Evolutionary conservation across 1,284 basidiomycete genomes (phyloP).

Genomic region (Taiwanofungus camphoratus): DNA sequence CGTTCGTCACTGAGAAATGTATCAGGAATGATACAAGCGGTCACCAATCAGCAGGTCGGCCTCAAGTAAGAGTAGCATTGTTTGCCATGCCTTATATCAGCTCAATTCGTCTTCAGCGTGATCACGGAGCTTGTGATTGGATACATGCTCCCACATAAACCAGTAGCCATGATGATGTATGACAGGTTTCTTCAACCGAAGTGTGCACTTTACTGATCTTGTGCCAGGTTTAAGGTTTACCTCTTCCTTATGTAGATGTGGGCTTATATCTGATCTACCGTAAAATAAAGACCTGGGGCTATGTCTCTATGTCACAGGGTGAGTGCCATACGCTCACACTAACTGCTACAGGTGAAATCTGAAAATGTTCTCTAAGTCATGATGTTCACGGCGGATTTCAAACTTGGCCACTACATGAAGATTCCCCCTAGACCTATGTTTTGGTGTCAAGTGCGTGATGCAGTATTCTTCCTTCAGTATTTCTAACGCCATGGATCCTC

Average conservation of each 20-base stretch:
- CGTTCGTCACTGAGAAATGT: slow-evolving; percentile 14
- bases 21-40: slow-evolving; percentile 46
- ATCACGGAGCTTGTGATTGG: slow-evolving; percentile 45
- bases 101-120: slow-evolving; percentile 24
- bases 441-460: slow-evolving; percentile 30
- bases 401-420: slow-evolving; percentile 73
- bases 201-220: slow-evolving; percentile 1
- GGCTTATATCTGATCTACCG: not conserved
- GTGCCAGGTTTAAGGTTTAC: slow-evolving; percentile 26
- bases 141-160: slow-evolving; percentile 41
- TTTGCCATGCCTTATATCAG: not conserved
- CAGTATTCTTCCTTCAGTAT: slow-evolving; percentile 22
- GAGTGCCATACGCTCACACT: slow-evolving; percentile 12
- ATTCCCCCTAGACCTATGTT: slow-evolving; percentile 54
- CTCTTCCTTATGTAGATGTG: not conserved
- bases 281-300: slow-evolving; percentile 43
- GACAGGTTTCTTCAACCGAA: slow-evolving; percentile 3
- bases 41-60: slow-evolving; percentile 46
- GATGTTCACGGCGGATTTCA: slow-evolving; percentile 60
- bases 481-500: not conserved
- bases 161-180: slow-evolving; percentile 44
- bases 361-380: slow-evolving; percentile 15
- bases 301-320: slow-evolving; percentile 39
- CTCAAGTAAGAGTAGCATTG: slow-evolving; percentile 29
- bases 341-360: no score